phyloP scores from a whole-genome alignment of 257 asterid species.

The Linderniella brevidens region DNA sequence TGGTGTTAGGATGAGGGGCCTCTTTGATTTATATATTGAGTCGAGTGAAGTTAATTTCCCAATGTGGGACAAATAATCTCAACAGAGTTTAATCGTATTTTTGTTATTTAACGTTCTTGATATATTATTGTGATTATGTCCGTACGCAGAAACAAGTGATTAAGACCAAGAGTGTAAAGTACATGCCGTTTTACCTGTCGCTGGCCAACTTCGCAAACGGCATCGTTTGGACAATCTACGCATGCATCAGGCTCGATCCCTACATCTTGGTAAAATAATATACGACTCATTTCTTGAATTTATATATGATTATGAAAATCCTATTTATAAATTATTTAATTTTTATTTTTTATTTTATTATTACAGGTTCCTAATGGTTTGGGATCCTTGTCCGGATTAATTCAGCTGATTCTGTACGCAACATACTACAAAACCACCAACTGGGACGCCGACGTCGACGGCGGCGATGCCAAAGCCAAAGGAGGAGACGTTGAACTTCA shows the following conservation, averaged over 20 bases:
- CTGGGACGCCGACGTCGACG: conserved; percentile 40
- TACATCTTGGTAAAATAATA: conserved; percentile 53
- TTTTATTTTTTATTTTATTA: neutral
- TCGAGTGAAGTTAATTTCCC: no score
- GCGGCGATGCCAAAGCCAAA: conserved; percentile 1
- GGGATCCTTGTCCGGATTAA: conserved; percentile 26
- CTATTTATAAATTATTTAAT: neutral
- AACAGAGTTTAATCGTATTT: no score
- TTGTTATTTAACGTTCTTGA: no score
- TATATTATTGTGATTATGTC: no score
- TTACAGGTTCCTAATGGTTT: conserved; percentile 36
- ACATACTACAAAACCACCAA: conserved; percentile 25
- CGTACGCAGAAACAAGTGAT: conserved; percentile 49
- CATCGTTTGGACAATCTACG: conserved; percentile 39
- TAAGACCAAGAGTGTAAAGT: conserved; percentile 61
- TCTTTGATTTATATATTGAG: no score
- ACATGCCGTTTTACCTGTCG: conserved; percentile 60
- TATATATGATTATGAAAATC: neutral
- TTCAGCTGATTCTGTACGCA: conserved; percentile 29
- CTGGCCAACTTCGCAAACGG: conserved; percentile 53
- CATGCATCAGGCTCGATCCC: conserved; percentile 43
- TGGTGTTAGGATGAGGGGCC: no score
- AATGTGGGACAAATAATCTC: no score
- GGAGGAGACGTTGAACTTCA: no score
- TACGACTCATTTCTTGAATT: no score